A percentile compares a stretch with the other conserved stretches of the same genome.
Conservation (phyloP, 2,329 filamentous ascomycete genomes). For the Colletotrichum sp. region DNA sequence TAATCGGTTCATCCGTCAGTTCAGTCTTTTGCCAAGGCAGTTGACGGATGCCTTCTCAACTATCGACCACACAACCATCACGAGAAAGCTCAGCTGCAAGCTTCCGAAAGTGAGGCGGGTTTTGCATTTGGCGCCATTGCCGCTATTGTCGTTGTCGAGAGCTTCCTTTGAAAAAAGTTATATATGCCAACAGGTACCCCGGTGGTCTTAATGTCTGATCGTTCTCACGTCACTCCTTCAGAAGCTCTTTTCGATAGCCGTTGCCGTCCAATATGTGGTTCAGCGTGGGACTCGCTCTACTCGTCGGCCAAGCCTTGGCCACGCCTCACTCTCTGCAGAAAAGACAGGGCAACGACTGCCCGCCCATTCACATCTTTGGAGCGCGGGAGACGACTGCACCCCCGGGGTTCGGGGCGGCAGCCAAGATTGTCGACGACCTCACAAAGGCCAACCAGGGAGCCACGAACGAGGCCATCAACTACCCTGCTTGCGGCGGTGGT, state of each 20-base stretch:
- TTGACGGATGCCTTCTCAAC: not conserved
- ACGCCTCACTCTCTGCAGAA: not conserved
- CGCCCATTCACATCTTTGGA: constrained; percentile 49
- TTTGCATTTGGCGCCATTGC: not conserved
- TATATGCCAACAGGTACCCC: not conserved
- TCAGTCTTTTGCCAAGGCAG: not conserved
- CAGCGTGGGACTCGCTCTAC: not conserved
- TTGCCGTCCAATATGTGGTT: constrained; percentile 4
- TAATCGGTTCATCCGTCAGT: not conserved
- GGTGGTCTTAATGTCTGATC: not conserved
- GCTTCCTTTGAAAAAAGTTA: not conserved
- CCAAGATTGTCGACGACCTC: constrained; percentile 55
- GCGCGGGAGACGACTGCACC: constrained; percentile 54
- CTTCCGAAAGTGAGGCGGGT: not conserved
- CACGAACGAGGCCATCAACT: constrained; percentile 59
- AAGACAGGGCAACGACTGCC: constrained; percentile 31
- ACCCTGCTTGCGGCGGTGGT: constrained; percentile 69
- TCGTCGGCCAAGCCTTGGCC: constrained; percentile 11
- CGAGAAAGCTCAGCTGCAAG: not conserved
- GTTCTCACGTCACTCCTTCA: not conserved
- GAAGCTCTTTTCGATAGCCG: not conserved
- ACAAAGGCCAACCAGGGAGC: constrained; percentile 51
- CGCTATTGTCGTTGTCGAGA: not conserved
- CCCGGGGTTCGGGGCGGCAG: constrained; percentile 57
- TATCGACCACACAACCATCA: not conserved